Evolutionary conservation across 768 basidiomycete genomes (phyloP), one percentile per base, ranked within the genome.

Genomic region (Tricholoma bakamatsutake): DNA sequence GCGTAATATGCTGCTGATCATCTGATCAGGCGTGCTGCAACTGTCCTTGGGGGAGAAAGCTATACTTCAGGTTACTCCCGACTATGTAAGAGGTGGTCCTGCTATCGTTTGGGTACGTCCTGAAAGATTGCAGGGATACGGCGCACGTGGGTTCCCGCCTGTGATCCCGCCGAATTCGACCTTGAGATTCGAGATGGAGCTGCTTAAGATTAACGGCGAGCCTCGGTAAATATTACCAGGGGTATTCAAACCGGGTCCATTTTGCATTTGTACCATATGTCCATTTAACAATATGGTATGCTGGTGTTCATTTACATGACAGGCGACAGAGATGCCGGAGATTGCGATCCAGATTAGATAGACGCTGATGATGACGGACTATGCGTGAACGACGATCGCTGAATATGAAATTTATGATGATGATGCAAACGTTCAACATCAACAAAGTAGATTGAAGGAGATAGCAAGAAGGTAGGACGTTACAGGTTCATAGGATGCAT

Each of bases 131-230:
- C 61, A 90, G 88, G 88, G 76, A 46, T 91, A 92, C 60, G 90
- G 90, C 11, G n/a, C 69, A 18, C 79, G 85, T 17, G 90, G 92
- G 5, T 90, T 86, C 70, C 83, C 85, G 9, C 88, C 88, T 13
- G 75, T 87, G 58, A 93, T 93, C 68, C 90, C 90, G 8, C 67
- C 85, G 61, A 84, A 93, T 66, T 67, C 88, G 4, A 82, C 79
- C 9, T 78, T 95, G 68, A 77, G 70, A 56, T 93, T 94, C 65
- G 90, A 92, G 71, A 89, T 95, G 51, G 89, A 93, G 72, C 77
- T 95, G 48, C 59, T 93, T 56, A 75, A 80, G 68, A 91, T 93
- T 73, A 84, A 75, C 54, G 72, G 56, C 63, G 52, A 9, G 18
- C 43, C 15, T 17, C 30, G 51, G 33, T 58, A 18, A 47, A 21